Conservation (phyloP, 2,329 filamentous ascomycete species). For the Paraconiothyrium sp. region DNA sequence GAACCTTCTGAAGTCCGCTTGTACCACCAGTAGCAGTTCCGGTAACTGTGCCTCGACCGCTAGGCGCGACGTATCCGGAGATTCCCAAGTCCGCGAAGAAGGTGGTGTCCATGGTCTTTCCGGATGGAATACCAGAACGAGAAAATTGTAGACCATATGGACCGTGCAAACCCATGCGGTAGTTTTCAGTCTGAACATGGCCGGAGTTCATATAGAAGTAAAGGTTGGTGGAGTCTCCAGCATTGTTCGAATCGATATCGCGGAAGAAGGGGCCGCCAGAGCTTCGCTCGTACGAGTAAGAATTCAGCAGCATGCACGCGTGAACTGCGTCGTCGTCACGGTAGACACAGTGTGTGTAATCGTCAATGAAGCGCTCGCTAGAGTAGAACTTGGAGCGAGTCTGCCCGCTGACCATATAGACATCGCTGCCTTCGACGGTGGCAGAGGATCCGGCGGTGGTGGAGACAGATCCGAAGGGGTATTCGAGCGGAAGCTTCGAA, state of each 20-base stretch:
- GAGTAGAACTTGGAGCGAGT: slow-evolving; percentile 77
- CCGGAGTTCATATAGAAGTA: slow-evolving; percentile 76
- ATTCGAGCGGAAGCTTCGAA: slow-evolving; percentile 45
- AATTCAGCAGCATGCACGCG: slow-evolving; percentile 69
- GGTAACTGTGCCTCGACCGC: slow-evolving; percentile 66
- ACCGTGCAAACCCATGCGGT: slow-evolving; percentile 70
- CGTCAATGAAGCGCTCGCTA: slow-evolving; percentile 74
- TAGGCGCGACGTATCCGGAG: slow-evolving; percentile 65
- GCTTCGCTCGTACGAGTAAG: slow-evolving; percentile 66
- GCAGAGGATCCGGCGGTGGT: slow-evolving; percentile 62
- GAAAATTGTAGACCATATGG: slow-evolving; percentile 71
- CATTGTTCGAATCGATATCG: slow-evolving; percentile 73
- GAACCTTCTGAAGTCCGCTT: slow-evolving; percentile 62
- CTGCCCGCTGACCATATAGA: slow-evolving; percentile 67
- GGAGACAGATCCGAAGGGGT: slow-evolving; percentile 58
- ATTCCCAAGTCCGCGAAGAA: slow-evolving; percentile 69
- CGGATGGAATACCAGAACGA: slow-evolving; percentile 64
- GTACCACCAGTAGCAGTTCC: slow-evolving; percentile 69
- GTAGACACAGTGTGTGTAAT: slow-evolving; percentile 69
- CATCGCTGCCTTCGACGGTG: slow-evolving; percentile 63
- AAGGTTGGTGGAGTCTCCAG: slow-evolving; percentile 64
- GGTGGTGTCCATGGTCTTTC: slow-evolving; percentile 59
- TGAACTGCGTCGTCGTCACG: slow-evolving; percentile 60
- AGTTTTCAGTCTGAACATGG: slow-evolving; percentile 67
- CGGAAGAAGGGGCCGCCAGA: slow-evolving; percentile 71